These are phyloP conservation scores for Stagonosporopsis rhizophila DNA, from an alignment of 2,329 filamentous ascomycete genomes.

Conservation along the genomic window DNA sequence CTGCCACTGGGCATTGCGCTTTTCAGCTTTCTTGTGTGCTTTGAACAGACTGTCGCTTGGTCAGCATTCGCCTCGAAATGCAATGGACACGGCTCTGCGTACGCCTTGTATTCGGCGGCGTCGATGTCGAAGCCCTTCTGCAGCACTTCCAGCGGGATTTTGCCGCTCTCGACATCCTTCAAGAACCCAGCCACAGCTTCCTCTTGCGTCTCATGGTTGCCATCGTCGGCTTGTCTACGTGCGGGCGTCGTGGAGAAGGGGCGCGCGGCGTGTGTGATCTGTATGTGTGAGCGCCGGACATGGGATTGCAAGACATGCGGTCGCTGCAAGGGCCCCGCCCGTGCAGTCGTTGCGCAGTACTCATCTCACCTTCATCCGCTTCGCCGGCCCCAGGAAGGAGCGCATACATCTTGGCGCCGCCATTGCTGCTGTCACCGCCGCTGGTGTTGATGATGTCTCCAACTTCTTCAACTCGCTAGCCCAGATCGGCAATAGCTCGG, in stretches of 20 bases:
- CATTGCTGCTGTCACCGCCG: constrained; percentile 46
- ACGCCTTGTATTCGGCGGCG: constrained; percentile 40
- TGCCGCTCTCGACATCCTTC: constrained; percentile 30
- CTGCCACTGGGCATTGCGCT: constrained; percentile 29
- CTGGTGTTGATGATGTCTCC: constrained; percentile 13
- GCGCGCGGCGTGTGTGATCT: constrained; percentile 37
- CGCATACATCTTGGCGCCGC: constrained; percentile 53
- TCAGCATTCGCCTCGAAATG: constrained; percentile 19
- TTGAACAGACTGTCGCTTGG: constrained; percentile 30
- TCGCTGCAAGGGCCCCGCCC: not conserved
- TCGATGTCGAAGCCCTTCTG: constrained; percentile 36
- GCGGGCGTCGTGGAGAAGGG: constrained; percentile 35
- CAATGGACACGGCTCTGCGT: constrained; percentile 7
- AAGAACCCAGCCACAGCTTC: constrained; percentile 25
- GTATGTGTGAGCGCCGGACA: constrained; percentile 25
- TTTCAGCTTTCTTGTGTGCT: constrained; percentile 33
- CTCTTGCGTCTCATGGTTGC: constrained; percentile 22
- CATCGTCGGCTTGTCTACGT: constrained; percentile 31
- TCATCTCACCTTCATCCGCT: constrained; percentile 51
- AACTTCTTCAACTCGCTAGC: constrained; percentile 39
- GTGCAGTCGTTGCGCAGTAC: not conserved
- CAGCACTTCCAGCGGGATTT: constrained; percentile 37
- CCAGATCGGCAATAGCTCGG: constrained; percentile 35
- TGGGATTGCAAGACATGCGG: not conserved
- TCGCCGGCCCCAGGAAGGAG: constrained; percentile 53